A percentile compares a stretch with the other conserved stretches of the same genome.
Evolutionary conservation across 2,329 filamentous ascomycete species (phyloP).

Genomic region (Stachybotrys chartarum): DNA sequence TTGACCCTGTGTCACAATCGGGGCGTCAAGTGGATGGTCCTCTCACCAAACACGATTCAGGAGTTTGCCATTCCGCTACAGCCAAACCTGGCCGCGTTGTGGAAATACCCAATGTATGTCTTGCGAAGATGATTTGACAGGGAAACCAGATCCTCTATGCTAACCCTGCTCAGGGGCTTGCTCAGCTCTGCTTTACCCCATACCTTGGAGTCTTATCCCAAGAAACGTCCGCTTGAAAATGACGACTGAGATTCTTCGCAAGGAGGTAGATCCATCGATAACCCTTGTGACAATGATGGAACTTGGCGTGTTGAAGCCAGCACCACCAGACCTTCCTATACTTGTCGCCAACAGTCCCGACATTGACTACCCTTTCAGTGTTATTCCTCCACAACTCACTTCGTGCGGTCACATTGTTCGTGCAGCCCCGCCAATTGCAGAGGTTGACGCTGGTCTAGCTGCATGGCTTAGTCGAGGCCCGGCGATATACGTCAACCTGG

Average conservation of each 20-base stretch:
- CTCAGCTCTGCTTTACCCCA: neutral
- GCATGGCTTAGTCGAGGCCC: conserved; percentile 33
- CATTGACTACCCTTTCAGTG: conserved; percentile 31
- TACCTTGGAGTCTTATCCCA: neutral
- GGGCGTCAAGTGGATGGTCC: neutral
- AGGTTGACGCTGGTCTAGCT: conserved; percentile 30
- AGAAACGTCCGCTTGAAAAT: neutral
- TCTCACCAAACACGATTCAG: neutral
- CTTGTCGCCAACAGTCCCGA: conserved; percentile 19
- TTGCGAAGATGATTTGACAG: neutral
- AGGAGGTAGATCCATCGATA: neutral
- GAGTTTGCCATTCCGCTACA: neutral
- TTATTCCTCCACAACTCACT: conserved; percentile 30
- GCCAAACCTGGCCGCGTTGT: neutral
- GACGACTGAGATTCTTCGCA: neutral
- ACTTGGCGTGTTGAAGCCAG: neutral
- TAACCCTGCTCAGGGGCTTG: neutral
- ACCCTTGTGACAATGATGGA: neutral
- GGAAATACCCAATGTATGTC: neutral
- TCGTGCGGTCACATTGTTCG: conserved; percentile 40
- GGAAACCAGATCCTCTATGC: neutral
- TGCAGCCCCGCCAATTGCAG: conserved; percentile 18
- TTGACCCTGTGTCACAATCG: neutral
- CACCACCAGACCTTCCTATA: conserved; percentile 7
- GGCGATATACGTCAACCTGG: conserved; percentile 42